phyloP scores from a whole-genome alignment of 140 eudicot genomes.

The Erigeron philadelphicus region DNA sequence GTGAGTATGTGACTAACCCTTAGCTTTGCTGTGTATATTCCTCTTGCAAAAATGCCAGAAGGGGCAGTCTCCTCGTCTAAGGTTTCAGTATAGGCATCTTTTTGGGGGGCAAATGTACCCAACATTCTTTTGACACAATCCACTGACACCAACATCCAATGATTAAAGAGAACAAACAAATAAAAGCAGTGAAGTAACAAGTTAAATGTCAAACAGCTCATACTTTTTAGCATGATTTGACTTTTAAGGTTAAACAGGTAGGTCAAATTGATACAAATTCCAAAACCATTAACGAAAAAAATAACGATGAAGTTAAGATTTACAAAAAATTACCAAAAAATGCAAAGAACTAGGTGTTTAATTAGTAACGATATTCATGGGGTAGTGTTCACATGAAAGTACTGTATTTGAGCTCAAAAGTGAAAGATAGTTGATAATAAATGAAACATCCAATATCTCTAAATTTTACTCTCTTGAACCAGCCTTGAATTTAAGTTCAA shows the following conservation, averaged over 20 bases:
- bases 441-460: too few species aligned
- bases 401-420: constrained; percentile 2
- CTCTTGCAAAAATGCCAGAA: constrained; percentile 80
- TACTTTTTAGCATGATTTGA: constrained; percentile 18
- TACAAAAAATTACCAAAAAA: neutral
- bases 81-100: constrained; percentile 57
- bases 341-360: neutral
- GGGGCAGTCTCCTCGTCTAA: constrained; percentile 86
- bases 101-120: constrained; percentile 85
- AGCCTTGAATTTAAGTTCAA: too few species aligned
- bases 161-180: neutral
- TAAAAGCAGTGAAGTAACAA: neutral
- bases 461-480: too few species aligned
- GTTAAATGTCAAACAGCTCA: neutral
- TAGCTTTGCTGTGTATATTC: constrained; percentile 67
- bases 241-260: constrained; percentile 15
- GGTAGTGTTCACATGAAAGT: neutral
- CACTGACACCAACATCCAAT: constrained; percentile 41
- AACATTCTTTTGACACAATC: constrained; percentile 72
- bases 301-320: too few species aligned
- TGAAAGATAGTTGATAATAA: neutral
- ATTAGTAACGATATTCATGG: neutral
- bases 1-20: constrained; percentile 36
- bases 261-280: neutral
- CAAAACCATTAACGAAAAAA: neutral